Evolutionary conservation across 352 stramenopile genomes (phyloP).

Genomic region (Aphanomyces euteiches): DNA sequence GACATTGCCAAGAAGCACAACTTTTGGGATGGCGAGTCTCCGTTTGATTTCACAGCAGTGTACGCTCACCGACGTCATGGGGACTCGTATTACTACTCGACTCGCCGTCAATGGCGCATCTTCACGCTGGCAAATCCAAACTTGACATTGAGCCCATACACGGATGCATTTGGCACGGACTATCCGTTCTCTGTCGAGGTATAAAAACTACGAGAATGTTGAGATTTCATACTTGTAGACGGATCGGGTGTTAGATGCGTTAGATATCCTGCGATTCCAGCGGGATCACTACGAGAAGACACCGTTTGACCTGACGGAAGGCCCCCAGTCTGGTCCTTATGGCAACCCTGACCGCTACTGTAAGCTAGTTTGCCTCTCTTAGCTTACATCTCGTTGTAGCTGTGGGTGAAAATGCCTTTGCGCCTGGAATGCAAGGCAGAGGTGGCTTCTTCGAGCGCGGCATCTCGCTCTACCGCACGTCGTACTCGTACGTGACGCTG

Average conservation of each 20-base stretch:
- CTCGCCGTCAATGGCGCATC: slow-evolving; percentile 88
- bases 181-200: slow-evolving; percentile 86
- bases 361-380: neutral
- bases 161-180: slow-evolving; percentile 66
- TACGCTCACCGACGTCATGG: slow-evolving; percentile 74
- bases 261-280: slow-evolving; percentile 51
- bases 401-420: neutral
- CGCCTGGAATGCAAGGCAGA: slow-evolving; percentile 8
- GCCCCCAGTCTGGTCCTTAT: slow-evolving; percentile 50
- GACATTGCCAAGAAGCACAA: slow-evolving; percentile 79
- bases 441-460: slow-evolving; percentile 43
- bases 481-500: slow-evolving; percentile 37
- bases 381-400: neutral
- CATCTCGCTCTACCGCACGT: slow-evolving; percentile 65
- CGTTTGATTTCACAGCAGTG: slow-evolving; percentile 86
- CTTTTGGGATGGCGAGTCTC: slow-evolving; percentile 60
- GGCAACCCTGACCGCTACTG: slow-evolving; percentile 54
- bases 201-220: neutral
- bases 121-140: slow-evolving; percentile 76
- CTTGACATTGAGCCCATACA: slow-evolving; percentile 65
- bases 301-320: slow-evolving; percentile 44
- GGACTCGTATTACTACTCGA: slow-evolving; percentile 77
- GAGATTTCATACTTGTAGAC: slow-evolving; percentile 1
- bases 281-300: slow-evolving; percentile 63
- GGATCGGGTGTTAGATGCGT: slow-evolving; percentile 29